Evolutionary conservation across 2,329 filamentous ascomycete genomes (phyloP), one percentile per base, ranked within the genome.

Genomic region (Sporothrix euskadiensis): DNA sequence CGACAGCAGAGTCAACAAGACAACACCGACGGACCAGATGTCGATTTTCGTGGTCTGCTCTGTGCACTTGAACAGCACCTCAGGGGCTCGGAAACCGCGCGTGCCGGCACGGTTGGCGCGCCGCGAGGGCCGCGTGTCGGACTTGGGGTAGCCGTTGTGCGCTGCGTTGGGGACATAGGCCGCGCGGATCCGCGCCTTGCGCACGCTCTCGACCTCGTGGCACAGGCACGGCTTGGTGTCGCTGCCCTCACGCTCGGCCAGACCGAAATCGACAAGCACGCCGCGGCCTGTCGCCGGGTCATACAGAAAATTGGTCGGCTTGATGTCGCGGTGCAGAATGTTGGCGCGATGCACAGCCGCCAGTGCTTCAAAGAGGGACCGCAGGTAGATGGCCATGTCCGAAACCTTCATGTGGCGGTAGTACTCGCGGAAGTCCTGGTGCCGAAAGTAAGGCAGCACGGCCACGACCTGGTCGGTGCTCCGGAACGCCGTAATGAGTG

Each of bases 251-350:
- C 90, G 86, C 83, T 99, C 96, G 49, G 96, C 96, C 19, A 99
- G 88, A n/a, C 96, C 96, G 83, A 99, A 99, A 80, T 99, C 96
- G n/a, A 99, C 96, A 0, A 99, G 88, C 1, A 99, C 95, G 56
- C 96, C 96, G 72, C 93, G 90, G 78, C 91, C 89, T 59, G 90
- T 89, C 12, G 89, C 84, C 0, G 93, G 93, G 76, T 97, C 94
- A 83, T 98, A 98, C 54, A 98, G 87, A 78, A 98, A 98, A 80
- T 98, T 98, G 30, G 97, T 99, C 6, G 96, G 96, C 80, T 98
- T 98, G 80, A 98, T 97, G 80, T 98, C 94, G 76, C 94, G 90
- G 80, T 99, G 96, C 26, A 99, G 88, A 74, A 99, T 98, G 56
- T 89, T 87, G 79, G 93, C 89, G 6, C 89, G 87, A 81, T 99